Evolutionary conservation across 1,284 basidiomycete species (phyloP), one percentile per base, ranked within the genome.

Genomic region (Takashimella tepidaria): DNA sequence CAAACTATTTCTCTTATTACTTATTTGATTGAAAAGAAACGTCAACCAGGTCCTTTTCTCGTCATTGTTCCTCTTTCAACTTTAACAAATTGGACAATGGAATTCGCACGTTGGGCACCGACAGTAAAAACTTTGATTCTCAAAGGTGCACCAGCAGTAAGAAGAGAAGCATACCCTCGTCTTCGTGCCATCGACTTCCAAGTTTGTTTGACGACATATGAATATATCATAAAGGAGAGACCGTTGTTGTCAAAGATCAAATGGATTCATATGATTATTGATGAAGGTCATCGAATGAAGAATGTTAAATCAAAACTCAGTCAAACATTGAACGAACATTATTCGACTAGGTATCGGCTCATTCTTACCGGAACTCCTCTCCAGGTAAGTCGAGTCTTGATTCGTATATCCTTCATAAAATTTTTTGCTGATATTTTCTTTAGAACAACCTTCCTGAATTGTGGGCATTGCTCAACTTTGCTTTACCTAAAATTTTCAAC

Each of bases 241-340:
- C 89, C 88, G 1, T 77, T 90, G 58, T 80, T 98, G 47, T 84
- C 85, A 69, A 92, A 93, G 77, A 85, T 95, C 71, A 93, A 92
- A 74, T 98, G 96, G 96, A 78, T 97, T 20, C 93, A 96, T 74
- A 96, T 98, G 87, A 97, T 98, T 73, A 96, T 99, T 62, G 96
- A 98, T 72, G 96, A 98, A 81, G 96, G 96, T 70, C 96, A 98
- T 77, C 88, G 96, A 70, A 95, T 98, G 92, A 98, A 99, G 81
- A 98, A 98, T 74, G 93, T 95, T 1, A 90, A 97, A 76, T 89
- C 86, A 69, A 98, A 98, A 79, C 83, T 98, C 25, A 84, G 87
- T 2, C 86, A 92, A 73, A 98, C 95, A 0, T 82, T 99, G 31
- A 92, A 90, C 20, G 89, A 89, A 56, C 89, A 88, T 77, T 98